These are phyloP conservation scores for Pleochaeta shiraiana DNA, from an alignment of 2,329 filamentous ascomycete species.

Conservation along the genomic window DNA sequence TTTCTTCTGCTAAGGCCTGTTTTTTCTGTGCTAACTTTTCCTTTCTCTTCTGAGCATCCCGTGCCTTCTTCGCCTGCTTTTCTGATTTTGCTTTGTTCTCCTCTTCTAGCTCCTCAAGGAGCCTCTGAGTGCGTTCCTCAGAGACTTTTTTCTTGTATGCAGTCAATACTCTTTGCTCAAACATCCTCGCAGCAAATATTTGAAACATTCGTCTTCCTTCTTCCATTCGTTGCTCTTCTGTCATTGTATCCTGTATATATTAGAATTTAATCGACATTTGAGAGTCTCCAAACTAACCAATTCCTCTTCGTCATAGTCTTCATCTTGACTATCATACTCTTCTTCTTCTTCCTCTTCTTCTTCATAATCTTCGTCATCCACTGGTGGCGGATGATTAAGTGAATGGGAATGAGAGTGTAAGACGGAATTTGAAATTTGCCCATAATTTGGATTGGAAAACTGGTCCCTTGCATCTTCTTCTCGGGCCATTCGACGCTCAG, in stretches of 20 bases:
- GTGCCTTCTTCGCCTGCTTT: slow-evolving; percentile 79
- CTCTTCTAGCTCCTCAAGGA: slow-evolving; percentile 78
- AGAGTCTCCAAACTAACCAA: slow-evolving; percentile 24
- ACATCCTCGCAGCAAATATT: slow-evolving; percentile 98
- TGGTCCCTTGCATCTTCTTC: slow-evolving; percentile 68
- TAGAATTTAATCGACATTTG: slow-evolving; percentile 17
- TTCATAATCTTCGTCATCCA: slow-evolving; percentile 51
- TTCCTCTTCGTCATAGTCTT: slow-evolving; percentile 46
- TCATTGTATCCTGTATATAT: slow-evolving; percentile 64
- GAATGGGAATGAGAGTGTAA: slow-evolving; percentile 20
- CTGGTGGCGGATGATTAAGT: slow-evolving; percentile 51
- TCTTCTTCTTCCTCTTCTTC: slow-evolving; percentile 40
- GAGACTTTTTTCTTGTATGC: slow-evolving; percentile 96
- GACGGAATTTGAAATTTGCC: slow-evolving; percentile 34
- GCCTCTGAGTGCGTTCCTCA: slow-evolving; percentile 70
- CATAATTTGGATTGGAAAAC: slow-evolving; percentile 34
- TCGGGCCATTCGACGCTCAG: slow-evolving; percentile 89
- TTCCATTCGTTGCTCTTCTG: slow-evolving; percentile 96
- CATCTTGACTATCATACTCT: slow-evolving; percentile 31
- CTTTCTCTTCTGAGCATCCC: slow-evolving; percentile 87
- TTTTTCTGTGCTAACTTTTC: slow-evolving; percentile 84
- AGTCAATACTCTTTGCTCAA: slow-evolving; percentile 87
- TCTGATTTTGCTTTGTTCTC: slow-evolving; percentile 56
- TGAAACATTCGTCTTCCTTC: slow-evolving; percentile 98
- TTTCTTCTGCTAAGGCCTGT: slow-evolving; percentile 75